Evolutionary conservation across 2,329 filamentous ascomycete genomes (phyloP).

Genomic region (Aureobasidium sp.): DNA sequence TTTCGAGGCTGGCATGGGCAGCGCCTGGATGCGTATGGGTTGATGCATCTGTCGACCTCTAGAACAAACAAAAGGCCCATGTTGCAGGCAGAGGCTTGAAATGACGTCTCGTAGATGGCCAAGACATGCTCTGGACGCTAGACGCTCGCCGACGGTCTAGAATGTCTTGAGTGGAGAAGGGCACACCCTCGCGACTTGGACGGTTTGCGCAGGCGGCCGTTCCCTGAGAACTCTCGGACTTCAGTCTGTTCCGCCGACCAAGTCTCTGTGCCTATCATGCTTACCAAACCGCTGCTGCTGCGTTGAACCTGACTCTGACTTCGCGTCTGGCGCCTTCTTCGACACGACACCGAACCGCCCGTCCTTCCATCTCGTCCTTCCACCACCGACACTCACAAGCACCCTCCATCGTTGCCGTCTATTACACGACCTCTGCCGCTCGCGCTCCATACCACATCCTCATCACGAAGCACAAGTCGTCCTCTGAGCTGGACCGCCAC

Average conservation of each 20-base stretch:
- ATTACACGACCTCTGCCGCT: neutral
- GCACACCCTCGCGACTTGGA: constrained; percentile 11
- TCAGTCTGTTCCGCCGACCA: neutral
- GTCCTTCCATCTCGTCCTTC: neutral
- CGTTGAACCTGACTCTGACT: neutral
- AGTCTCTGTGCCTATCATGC: constrained; percentile 7
- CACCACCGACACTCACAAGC: neutral
- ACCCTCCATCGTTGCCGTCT: neutral
- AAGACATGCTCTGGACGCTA: constrained; percentile 1
- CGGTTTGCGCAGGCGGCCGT: constrained; percentile 11
- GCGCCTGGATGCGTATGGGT: neutral
- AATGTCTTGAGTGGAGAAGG: constrained; percentile 11
- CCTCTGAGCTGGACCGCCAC: neutral
- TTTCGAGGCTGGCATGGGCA: neutral
- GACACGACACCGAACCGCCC: neutral
- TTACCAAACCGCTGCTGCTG: neutral
- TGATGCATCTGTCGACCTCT: neutral
- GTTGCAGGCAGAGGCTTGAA: neutral
- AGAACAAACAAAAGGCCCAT: neutral
- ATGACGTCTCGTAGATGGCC: neutral
- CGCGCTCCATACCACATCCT: neutral
- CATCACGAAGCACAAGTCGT: neutral
- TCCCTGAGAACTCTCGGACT: constrained; percentile 10
- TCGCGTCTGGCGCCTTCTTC: neutral
- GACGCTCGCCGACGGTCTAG: constrained; percentile 4